Conservation (phyloP, 169 alveolate species). For the Plasmodium yoelii region DNA sequence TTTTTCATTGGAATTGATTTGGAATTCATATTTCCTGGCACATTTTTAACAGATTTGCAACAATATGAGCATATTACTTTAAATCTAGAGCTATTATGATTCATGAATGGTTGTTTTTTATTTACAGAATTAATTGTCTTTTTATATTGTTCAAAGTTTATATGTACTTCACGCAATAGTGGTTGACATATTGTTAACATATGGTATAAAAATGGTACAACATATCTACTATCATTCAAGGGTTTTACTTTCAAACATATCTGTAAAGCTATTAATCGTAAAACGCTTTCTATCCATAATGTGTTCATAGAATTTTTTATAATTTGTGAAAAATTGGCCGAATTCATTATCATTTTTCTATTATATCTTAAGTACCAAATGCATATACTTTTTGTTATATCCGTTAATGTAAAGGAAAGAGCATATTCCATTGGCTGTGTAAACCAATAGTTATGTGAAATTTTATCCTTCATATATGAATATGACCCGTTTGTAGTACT, state of each 20-base stretch:
- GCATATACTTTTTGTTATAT: constrained; percentile 75
- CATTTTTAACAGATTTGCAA: constrained; percentile 47
- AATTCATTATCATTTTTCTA: constrained; percentile 58
- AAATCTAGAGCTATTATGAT: constrained; percentile 40
- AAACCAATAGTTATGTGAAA: constrained; percentile 49
- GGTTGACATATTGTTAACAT: constrained; percentile 80
- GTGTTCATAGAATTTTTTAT: constrained; percentile 75
- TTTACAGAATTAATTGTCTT: constrained; percentile 10
- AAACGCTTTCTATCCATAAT: constrained; percentile 80
- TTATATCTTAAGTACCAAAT: constrained; percentile 59
- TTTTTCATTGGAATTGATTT: constrained; percentile 19
- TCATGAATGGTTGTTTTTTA: constrained; percentile 33
- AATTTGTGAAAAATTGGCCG: constrained; percentile 68
- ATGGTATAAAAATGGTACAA: constrained; percentile 80
- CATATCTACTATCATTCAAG: constrained; percentile 69
- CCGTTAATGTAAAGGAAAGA: constrained; percentile 62
- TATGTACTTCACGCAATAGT: constrained; percentile 41
- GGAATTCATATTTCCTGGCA: constrained; percentile 29
- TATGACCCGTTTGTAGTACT: not conserved
- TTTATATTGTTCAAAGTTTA: constrained; percentile 36
- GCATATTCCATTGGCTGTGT: constrained; percentile 68
- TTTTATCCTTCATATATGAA: constrained; percentile 31
- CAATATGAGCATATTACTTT: constrained; percentile 55
- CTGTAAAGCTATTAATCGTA: constrained; percentile 80
- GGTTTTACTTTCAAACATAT: constrained; percentile 81